Percentiles rank a stretch among this genome's conserved stretches.
These are phyloP conservation scores for Xylaria sp. DNA, from an alignment of 2,329 filamentous ascomycete species.

Conservation along the genomic window DNA sequence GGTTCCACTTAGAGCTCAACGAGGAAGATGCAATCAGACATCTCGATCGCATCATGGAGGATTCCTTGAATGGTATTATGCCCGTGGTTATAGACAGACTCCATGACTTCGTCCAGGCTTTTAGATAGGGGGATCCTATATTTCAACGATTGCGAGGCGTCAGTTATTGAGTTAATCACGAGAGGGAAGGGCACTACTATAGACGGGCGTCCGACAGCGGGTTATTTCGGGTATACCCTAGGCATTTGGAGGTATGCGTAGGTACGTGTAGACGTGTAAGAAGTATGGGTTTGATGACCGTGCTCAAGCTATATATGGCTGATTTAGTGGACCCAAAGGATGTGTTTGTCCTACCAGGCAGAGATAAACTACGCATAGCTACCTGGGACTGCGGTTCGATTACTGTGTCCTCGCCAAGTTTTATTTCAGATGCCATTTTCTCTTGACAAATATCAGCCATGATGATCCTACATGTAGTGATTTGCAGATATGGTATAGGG, in stretches of 20 bases:
- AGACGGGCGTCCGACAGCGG: constrained; percentile 25
- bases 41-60: constrained; percentile 89
- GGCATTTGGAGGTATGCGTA: constrained; percentile 2
- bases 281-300: constrained; percentile 8
- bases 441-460: not conserved
- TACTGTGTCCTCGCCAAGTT: not conserved
- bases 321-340: not conserved
- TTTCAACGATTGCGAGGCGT: not conserved
- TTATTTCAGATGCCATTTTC: not conserved
- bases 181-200: constrained; percentile 12
- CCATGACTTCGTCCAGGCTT: constrained; percentile 93
- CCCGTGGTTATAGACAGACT: constrained; percentile 94
- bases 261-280: no score
- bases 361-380: not conserved
- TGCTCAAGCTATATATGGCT: constrained; percentile 12
- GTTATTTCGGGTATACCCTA: constrained; percentile 4
- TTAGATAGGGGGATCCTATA: constrained; percentile 63
- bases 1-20: constrained; percentile 89
- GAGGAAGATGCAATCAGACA: constrained; percentile 92
- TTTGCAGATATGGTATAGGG: not conserved
- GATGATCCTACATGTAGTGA: constrained; percentile 4
- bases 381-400: constrained; percentile 1
- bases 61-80: constrained; percentile 88
- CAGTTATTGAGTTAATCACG: not conserved
- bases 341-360: not conserved